Percentiles rank a stretch among this genome's conserved stretches.
phyloP scores from a whole-genome alignment of 2,329 filamentous ascomycete genomes.

The Aureobasidium pullulans region DNA sequence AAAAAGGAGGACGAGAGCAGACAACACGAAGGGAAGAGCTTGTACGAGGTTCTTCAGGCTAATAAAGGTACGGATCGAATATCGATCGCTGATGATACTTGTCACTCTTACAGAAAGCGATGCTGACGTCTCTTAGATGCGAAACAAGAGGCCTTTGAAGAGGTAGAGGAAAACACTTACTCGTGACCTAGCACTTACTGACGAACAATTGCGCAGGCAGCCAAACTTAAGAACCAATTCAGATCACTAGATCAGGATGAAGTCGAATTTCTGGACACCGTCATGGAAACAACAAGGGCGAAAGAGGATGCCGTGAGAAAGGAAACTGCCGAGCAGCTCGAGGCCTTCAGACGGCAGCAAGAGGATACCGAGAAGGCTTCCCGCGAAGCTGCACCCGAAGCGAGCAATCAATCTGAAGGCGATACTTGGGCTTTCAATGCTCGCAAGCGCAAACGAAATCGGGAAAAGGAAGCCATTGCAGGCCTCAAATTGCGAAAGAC shows the following conservation, averaged over 20 bases:
- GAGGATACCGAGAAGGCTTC: constrained; percentile 50
- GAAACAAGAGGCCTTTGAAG: constrained; percentile 77
- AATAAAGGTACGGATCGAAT: constrained; percentile 58
- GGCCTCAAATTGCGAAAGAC: constrained; percentile 39
- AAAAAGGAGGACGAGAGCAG: constrained; percentile 45
- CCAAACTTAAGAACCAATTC: constrained; percentile 67
- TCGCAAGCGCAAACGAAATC: constrained; percentile 46
- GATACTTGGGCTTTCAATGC: constrained; percentile 44
- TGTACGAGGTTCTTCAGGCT: constrained; percentile 70
- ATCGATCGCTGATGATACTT: constrained; percentile 5
- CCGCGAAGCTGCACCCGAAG: constrained; percentile 28
- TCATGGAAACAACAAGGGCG: constrained; percentile 49
- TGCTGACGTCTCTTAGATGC: constrained; percentile 48
- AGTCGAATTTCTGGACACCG: constrained; percentile 61
- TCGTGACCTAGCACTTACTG: not conserved
- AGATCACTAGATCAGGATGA: constrained; percentile 71
- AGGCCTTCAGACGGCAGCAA: constrained; percentile 51
- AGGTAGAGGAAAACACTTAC: constrained; percentile 37
- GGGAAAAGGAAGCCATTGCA: constrained; percentile 30
- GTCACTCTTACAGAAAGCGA: not conserved
- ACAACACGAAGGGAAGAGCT: constrained; percentile 49
- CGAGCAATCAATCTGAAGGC: constrained; percentile 26
- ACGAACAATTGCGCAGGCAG: constrained; percentile 29
- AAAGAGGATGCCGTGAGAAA: constrained; percentile 51
- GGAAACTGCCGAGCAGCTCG: constrained; percentile 53